phyloP scores from a whole-genome alignment of 2,329 filamentous ascomycete genomes.

The Boeremia lycopersici region DNA sequence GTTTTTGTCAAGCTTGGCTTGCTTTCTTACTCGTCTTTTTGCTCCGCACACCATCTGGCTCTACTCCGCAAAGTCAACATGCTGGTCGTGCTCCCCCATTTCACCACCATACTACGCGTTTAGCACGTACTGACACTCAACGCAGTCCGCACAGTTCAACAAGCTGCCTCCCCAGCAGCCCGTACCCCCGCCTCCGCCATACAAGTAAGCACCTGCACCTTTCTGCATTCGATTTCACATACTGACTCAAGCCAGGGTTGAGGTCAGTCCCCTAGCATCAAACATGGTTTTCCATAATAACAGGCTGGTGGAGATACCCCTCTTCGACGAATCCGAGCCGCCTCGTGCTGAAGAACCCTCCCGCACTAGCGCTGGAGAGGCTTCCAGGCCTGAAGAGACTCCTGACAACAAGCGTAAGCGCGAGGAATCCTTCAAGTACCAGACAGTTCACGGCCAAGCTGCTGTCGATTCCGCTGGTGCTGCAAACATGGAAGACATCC shows the following conservation, averaged over 20 bases:
- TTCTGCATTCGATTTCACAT: neutral
- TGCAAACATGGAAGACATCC: conserved; percentile 3
- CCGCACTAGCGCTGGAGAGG: neutral
- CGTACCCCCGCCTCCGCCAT: too few relatives aligned
- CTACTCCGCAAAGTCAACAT: neutral
- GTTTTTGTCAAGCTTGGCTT: neutral
- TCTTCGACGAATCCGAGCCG: neutral
- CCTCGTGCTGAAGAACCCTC: neutral
- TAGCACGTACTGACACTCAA: neutral
- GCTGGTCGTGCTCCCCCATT: neutral
- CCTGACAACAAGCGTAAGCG: conserved; percentile 2
- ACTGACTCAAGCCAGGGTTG: neutral
- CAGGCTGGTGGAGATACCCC: neutral
- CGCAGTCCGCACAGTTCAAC: neutral
- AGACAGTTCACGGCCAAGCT: neutral
- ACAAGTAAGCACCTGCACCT: neutral
- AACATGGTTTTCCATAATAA: neutral
- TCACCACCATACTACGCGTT: neutral
- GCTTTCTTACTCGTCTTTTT: neutral
- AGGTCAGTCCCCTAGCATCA: neutral
- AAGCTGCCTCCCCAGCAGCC: neutral
- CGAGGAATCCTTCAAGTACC: neutral
- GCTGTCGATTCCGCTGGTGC: neutral
- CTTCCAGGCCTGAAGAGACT: neutral
- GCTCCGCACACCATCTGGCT: neutral